Evolutionary conservation across 192 early-diverging fungal genomes (phyloP).

Genomic region (Rhizoclosmatium globosum): DNA sequence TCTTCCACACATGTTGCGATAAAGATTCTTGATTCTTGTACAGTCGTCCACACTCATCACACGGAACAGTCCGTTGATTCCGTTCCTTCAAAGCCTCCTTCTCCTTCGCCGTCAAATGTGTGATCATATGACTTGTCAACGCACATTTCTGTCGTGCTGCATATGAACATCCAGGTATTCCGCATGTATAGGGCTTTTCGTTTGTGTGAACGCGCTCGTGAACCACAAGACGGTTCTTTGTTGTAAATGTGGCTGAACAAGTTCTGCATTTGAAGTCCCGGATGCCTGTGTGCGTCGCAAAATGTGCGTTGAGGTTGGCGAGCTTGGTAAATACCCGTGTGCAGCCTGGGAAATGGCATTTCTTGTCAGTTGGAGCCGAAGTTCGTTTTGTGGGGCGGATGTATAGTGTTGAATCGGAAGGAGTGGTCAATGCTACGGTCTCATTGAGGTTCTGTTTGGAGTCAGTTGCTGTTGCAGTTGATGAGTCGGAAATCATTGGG

Average conservation of each 20-base stretch:
- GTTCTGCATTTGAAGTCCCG: not conserved
- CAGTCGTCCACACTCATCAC: not conserved
- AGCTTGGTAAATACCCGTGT: not conserved
- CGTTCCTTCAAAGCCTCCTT: not conserved
- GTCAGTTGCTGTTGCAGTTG: no score
- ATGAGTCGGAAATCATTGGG: no score
- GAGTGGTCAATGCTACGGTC: no score
- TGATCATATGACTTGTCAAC: not conserved
- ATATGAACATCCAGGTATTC: not conserved
- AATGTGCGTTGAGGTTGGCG: not conserved
- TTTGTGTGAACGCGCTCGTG: constrained; percentile 1
- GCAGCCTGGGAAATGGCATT: not conserved
- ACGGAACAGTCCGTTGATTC: not conserved
- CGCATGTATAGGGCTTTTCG: constrained; percentile 10
- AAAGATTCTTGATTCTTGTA: not conserved
- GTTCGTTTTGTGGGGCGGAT: no score
- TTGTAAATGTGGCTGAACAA: not conserved
- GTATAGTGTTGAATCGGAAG: no score
- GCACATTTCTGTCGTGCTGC: not conserved
- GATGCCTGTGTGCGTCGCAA: not conserved
- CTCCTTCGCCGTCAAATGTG: not conserved
- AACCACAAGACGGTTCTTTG: not conserved
- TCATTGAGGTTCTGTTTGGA: no score
- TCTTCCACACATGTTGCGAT: not conserved
- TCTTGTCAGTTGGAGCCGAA: not conserved